A percentile compares a stretch with the other conserved stretches of the same genome.
Evolutionary conservation across 768 basidiomycete species (phyloP).

Genomic region (Tricholoma bakamatsutake): DNA sequence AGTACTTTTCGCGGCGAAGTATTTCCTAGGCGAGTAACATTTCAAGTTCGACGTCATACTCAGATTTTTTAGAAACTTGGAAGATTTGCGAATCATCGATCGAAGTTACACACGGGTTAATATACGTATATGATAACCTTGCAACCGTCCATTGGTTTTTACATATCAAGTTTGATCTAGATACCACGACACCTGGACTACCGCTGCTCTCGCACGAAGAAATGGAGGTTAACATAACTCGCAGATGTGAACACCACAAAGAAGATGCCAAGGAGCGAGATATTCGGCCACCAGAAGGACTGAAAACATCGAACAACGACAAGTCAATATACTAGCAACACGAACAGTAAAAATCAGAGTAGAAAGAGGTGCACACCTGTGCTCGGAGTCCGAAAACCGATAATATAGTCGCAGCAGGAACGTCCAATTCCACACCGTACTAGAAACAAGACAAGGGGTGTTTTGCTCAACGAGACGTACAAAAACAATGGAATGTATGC

Average conservation of each 20-base stretch:
- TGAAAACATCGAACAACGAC: slow-evolving; percentile 9
- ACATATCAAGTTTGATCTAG: no score
- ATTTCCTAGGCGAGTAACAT: no score
- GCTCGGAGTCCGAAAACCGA: slow-evolving; percentile 91
- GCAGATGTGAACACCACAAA: slow-evolving; percentile 72
- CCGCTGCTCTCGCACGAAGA: slow-evolving; percentile 81
- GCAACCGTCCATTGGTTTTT: no score
- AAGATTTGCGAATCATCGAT: no score
- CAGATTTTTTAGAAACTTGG: no score
- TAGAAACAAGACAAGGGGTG: slow-evolving; percentile 23
- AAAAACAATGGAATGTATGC: slow-evolving; percentile 16
- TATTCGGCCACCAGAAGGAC: slow-evolving; percentile 99
- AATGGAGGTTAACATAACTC: slow-evolving; percentile 79
- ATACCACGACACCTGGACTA: no score
- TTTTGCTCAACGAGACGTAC: background rate
- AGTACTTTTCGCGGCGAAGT: no score
- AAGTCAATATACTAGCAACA: slow-evolving; percentile 1
- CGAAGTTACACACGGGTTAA: no score
- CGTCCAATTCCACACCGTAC: slow-evolving; percentile 96
- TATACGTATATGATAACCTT: no score
- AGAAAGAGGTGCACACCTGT: slow-evolving; percentile 42
- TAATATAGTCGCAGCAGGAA: slow-evolving; percentile 93
- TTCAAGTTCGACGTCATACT: no score
- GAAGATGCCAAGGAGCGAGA: slow-evolving; percentile 78
- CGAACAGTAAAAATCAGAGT: background rate